Base-by-base conservation (phyloP, 768 basidiomycete genomes). In the Porphyrellus cyaneotinctus region DNA sequence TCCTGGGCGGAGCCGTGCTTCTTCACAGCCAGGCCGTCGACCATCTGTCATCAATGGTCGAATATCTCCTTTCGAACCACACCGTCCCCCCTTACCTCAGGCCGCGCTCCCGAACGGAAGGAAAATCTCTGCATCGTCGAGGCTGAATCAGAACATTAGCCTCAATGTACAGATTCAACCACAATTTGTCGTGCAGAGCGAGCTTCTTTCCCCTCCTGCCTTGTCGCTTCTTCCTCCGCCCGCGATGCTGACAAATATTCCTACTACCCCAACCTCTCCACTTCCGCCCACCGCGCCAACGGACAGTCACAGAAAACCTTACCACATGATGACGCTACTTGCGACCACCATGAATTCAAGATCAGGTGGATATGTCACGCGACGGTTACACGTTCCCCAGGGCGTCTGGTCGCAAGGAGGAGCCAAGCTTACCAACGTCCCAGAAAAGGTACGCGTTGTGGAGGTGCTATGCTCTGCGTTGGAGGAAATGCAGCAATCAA, bases 341-440 rank as follows among this genome's bases (percentile, higher is more conserved):
- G 78, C 84, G 54, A 81, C 75, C 47, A 91, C 91, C 24, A 95
- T 95, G 83, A 79, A 75, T 33, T 84, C 83, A 33, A 76, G 78
- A 54, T 83, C 87, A 5, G 93, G 93, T n/a, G 91, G 90, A 30
- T 95, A 94, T 67, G 75, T 95, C 51, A 93, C 91, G 15, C 85
- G 85, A 42, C 81, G 87, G 42, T 70, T 95, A 58, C 92, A 93
- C 68, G 88, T 95, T 26, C 91, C 93, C 14, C 82, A 83, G 50
- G 89, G 91, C 64, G 87, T 94, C 22, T 95, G 93, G 93, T 88
- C 89, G 39, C 88, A 91, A 65, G 87, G 88, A 26, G 91, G 92
- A 37, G 89, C 87, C 28, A 94, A 93, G 67, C 78, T 97, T 44
- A 74, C 75, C 32, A 92, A 89, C 63, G 64, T 93, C 31, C 79